Base-by-base conservation (phyloP, 2,329 filamentous ascomycete species). In the Calonectria naviculata region DNA sequence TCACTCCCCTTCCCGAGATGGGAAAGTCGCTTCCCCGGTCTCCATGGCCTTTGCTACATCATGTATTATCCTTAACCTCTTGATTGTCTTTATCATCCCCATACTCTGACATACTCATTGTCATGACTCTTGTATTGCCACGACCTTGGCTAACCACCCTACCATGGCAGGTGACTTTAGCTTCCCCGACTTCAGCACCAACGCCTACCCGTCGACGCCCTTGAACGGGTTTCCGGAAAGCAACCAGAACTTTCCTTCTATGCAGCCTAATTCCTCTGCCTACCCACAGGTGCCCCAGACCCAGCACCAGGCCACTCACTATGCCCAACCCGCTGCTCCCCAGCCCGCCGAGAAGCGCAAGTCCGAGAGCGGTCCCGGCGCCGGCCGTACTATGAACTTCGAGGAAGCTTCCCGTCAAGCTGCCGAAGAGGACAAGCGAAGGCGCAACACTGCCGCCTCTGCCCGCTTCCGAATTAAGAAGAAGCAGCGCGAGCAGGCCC, bases 381-480 rank as follows among this genome's bases (percentile, higher is more conserved):
- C 83, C 46, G 82, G 80, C 72, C 87, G 83, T 67, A 84, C 88
- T 54, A 74, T 91, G 71, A 89, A 84, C 76, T 89, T 93, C 60
- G 93, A 95, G 82, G 93, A 95, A 73, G 87, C 90, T 44, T 92
- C 93, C 15, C 92, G 93, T 44, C 76, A 91, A 7, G 93, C 93
- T 15, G 94, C 94, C 26, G 95, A 97, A 83, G 95, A 97, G 84
- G 95, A 97, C 82, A 97, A 97, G 86, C 93, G 95, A 61, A 91
- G 94, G 70, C 92, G 95, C 74, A 97, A 97, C 85, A 97, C 95
- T 2, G 95, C 95, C 36, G 95, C 95, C 67, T 95, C 93, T 75
- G 95, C 95, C 21, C 93, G 95, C 61, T 97, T 97, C 89, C 93
- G 95, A 71, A 91, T 97, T 81, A 97, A 97, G 91, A 97, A 97